Evolutionary conservation across 257 asterid species (phyloP), one percentile per base, ranked within the genome.

Genomic region (Leptodermis oblonga): DNA sequence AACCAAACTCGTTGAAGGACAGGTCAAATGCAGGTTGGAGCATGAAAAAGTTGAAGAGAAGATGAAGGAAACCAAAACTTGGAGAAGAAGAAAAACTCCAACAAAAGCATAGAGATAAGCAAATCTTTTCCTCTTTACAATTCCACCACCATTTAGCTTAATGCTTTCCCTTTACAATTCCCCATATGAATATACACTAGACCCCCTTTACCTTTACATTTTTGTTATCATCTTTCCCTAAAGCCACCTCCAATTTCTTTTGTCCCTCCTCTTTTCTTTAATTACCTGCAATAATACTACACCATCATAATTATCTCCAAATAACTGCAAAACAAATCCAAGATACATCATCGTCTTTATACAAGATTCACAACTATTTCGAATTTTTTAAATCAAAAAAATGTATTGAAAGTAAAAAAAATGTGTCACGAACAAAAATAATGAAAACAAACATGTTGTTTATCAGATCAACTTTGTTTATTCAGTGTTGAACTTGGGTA

Each of bases 401-500:
- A n/a, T n/a, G n/a, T n/a, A n/a, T n/a, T n/a, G n/a, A n/a, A n/a
- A n/a, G n/a, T n/a, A n/a, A n/a, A n/a, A 20, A 22, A 49, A 49
- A 49, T 2, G 7, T 5, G 18, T 11, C 55, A 4, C 22, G n/a
- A 49, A 49, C 0, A 4, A 3, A 49, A 49, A 48, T 18, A 15
- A 48, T 10, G 43, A 39, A 39, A 39, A 39, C 9, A 10, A 39
- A n/a, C 89, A 74, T 68, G 68, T 79, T n/a, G n/a, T n/a, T n/a
- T n/a, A n/a, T 88, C 90, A 80, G 84, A 70, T 39, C 70, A 73
- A 28, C 81, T 46, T 82, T 76, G 82, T 69, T 86, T 90, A 87
- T 84, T 86, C 70, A 88, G 75, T 33, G 77, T 83, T 33, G 97
- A 88, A 88, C 76, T 90, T n/a, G n/a, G n/a, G n/a, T n/a, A n/a